A percentile compares a stretch with the other conserved stretches of the same genome.
These are phyloP conservation scores for Sporothrix brunneoviolacea DNA, from an alignment of 2,329 filamentous ascomycete species.

Conservation along the genomic window DNA sequence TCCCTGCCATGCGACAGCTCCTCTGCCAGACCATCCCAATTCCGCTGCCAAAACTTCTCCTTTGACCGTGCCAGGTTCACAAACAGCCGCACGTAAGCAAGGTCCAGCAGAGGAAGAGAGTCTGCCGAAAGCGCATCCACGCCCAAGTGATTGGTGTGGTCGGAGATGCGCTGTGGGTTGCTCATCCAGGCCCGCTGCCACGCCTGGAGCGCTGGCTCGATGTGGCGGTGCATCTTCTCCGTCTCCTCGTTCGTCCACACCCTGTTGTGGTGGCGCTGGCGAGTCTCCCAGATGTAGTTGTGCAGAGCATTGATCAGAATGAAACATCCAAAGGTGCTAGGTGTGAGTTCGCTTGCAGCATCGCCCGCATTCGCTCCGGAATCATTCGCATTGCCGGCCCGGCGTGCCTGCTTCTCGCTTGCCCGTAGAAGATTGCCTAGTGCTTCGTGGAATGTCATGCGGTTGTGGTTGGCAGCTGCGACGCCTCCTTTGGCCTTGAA, in stretches of 20 bases:
- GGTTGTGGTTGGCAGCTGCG: slow-evolving; percentile 60
- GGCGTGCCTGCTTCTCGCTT: slow-evolving; percentile 48
- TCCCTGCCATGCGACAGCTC: slow-evolving; percentile 76
- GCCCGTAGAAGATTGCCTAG: slow-evolving; percentile 74
- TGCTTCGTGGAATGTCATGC: slow-evolving; percentile 73
- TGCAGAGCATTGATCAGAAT: slow-evolving; percentile 90
- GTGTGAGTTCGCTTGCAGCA: slow-evolving; percentile 55
- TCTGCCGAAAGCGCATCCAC: slow-evolving; percentile 79
- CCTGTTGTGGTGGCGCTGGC: slow-evolving; percentile 80
- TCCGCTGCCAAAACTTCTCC: slow-evolving; percentile 87
- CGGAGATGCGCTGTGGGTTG: slow-evolving; percentile 76
- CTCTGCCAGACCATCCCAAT: slow-evolving; percentile 86
- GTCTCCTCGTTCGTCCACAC: slow-evolving; percentile 89
- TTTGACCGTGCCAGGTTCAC: slow-evolving; percentile 90
- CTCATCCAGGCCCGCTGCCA: slow-evolving; percentile 92
- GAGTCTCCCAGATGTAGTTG: slow-evolving; percentile 97
- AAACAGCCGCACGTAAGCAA: slow-evolving; percentile 87
- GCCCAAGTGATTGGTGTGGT: slow-evolving; percentile 70
- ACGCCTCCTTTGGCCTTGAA: slow-evolving; percentile 75
- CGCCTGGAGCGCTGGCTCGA: slow-evolving; percentile 85
- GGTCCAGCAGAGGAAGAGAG: slow-evolving; percentile 80
- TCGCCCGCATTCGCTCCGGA: slow-evolving; percentile 45
- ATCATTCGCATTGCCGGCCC: slow-evolving; percentile 40
- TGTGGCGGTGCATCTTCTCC: slow-evolving; percentile 91
- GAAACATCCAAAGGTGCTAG: slow-evolving; percentile 87